phyloP scores from a whole-genome alignment of 139 green algal genomes.

The Chlorella sp. region DNA sequence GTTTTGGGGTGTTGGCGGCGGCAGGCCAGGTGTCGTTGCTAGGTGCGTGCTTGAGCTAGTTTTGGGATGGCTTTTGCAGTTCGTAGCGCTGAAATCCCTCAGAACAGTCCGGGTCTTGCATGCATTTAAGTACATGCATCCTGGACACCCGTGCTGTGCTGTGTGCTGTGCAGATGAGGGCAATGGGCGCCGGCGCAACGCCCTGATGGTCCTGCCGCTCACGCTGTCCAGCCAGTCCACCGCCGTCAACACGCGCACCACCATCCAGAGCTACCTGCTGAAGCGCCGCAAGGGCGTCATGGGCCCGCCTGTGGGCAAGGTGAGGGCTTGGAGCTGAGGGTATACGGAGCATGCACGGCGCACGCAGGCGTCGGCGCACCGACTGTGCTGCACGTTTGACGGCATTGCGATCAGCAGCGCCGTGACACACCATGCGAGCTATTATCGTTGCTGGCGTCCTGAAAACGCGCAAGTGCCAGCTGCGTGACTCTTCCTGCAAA shows the following conservation, averaged over 20 bases:
- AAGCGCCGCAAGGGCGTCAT: slow-evolving; percentile 38
- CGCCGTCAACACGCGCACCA: slow-evolving; percentile 39
- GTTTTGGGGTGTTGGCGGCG: too few species aligned
- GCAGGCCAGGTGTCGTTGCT: background rate
- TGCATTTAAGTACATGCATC: background rate
- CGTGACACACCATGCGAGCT: too few species aligned
- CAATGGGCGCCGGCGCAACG: background rate
- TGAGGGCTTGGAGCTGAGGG: too few species aligned
- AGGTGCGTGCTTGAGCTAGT: background rate
- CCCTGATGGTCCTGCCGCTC: background rate
- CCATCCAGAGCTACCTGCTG: slow-evolving; percentile 47
- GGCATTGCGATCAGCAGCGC: too few species aligned
- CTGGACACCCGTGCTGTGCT: background rate
- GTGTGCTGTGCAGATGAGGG: background rate
- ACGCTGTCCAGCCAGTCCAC: slow-evolving; percentile 45
- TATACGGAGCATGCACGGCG: too few species aligned
- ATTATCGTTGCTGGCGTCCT: too few species aligned
- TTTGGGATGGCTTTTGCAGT: background rate
- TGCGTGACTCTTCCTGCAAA: too few species aligned
- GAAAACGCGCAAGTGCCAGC: too few species aligned
- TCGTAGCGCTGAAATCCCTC: background rate
- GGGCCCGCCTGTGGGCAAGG: slow-evolving; percentile 45
- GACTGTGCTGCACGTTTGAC: too few species aligned
- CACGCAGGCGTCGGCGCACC: too few species aligned
- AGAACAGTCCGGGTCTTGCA: background rate